Evolutionary conservation across 1,139 yeast genomes (phyloP).

Genomic region (Hemisphaericaspora lyxosophila): DNA sequence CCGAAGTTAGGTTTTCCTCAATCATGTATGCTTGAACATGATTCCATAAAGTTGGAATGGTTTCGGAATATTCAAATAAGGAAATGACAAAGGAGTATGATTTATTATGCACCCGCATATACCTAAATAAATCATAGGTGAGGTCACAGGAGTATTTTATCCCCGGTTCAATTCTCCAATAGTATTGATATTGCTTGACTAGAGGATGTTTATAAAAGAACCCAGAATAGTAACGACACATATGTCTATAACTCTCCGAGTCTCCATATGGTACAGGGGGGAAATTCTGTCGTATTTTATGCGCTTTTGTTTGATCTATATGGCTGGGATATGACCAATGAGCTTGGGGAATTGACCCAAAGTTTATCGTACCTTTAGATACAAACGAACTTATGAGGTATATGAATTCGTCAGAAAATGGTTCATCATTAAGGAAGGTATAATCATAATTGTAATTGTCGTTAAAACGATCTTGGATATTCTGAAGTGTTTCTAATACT

Average conservation of each 20-base stretch:
- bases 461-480: conserved; percentile 74
- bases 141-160: conserved; percentile 30
- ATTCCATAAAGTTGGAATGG: conserved; percentile 35
- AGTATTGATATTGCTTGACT: conserved; percentile 30
- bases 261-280: conserved; percentile 26
- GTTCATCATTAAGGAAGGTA: conserved; percentile 36
- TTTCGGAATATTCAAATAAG: conserved; percentile 33
- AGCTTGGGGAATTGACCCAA: conserved; percentile 28
- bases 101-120: conserved; percentile 22
- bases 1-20: conserved; percentile 15
- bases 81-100: conserved; percentile 29
- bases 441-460: conserved; percentile 42
- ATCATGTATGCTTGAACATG: conserved; percentile 18
- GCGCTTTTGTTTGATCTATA: conserved; percentile 25
- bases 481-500: conserved; percentile 58
- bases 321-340: conserved; percentile 37
- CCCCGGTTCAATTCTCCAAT: conserved; percentile 40
- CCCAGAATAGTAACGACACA: conserved; percentile 39
- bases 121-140: conserved; percentile 27
- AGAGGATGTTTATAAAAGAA: conserved; percentile 34
- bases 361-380: conserved; percentile 24
- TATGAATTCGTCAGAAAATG: conserved; percentile 28
- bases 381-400: conserved; percentile 20
- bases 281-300: conserved; percentile 11
- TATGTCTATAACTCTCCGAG: conserved; percentile 35